phyloP scores from a whole-genome alignment of 257 asterid species.

The Salvia rosmarinus region DNA sequence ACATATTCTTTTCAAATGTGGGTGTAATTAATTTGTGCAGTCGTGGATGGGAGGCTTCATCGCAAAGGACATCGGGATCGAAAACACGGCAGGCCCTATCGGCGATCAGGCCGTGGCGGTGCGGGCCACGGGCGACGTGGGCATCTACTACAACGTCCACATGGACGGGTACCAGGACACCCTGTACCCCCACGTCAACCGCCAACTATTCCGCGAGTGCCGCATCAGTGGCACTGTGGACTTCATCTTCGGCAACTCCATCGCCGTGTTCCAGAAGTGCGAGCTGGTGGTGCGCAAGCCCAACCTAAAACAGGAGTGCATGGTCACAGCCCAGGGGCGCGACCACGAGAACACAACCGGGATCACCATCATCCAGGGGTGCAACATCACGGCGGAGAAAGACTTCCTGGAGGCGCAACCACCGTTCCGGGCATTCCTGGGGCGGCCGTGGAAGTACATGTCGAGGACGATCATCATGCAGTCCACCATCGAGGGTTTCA shows the following conservation, averaged over 20 bases:
- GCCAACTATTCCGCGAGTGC: constrained; percentile 70
- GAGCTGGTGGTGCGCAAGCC: constrained; percentile 69
- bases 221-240: constrained; percentile 77
- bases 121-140: constrained; percentile 62
- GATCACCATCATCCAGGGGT: constrained; percentile 51
- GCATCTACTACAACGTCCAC: constrained; percentile 58
- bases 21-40: too few relatives aligned
- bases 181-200: constrained; percentile 62
- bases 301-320: constrained; percentile 55
- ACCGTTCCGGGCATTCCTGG: constrained; percentile 46
- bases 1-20: too few relatives aligned
- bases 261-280: constrained; percentile 66
- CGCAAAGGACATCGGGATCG: constrained; percentile 68
- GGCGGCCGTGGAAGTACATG: constrained; percentile 80
- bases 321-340: constrained; percentile 89
- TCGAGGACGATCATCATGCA: constrained; percentile 73
- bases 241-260: constrained; percentile 72
- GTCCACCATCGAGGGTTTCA: constrained; percentile 48
- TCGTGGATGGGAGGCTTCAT: constrained; percentile 51
- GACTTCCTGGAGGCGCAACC: constrained; percentile 40
- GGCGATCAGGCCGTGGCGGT: constrained; percentile 82
- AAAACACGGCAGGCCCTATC: constrained; percentile 70
- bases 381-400: constrained; percentile 48
- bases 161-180: constrained; percentile 78
- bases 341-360: constrained; percentile 51